A percentile compares a stretch with the other conserved stretches of the same genome.
Evolutionary conservation across 768 basidiomycete species (phyloP).

Genomic region (Suillus cothurnatus): DNA sequence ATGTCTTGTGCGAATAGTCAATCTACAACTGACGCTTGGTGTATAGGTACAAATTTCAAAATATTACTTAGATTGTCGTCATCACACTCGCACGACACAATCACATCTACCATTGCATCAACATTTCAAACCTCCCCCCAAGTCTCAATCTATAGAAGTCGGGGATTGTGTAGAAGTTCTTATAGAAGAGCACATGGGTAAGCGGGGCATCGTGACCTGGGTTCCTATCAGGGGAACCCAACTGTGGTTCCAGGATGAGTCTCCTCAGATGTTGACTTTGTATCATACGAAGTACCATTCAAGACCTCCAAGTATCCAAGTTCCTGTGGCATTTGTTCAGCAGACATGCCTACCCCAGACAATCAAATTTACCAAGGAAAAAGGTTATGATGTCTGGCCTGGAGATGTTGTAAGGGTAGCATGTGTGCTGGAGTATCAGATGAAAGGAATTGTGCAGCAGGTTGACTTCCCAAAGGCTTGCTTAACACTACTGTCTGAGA

Average conservation of each 20-base stretch:
- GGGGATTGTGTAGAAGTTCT: neutral
- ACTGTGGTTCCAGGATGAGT: neutral
- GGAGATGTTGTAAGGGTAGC: neutral
- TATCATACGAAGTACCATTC: too few relatives aligned
- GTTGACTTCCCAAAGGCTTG: neutral
- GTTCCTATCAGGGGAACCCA: neutral
- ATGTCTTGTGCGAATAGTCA: too few relatives aligned
- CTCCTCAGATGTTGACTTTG: neutral
- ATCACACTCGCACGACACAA: too few relatives aligned
- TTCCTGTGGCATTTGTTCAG: neutral
- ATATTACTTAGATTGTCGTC: too few relatives aligned
- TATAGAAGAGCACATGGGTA: neutral
- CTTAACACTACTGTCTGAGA: neutral
- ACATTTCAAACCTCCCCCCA: too few relatives aligned
- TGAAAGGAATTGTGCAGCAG: neutral
- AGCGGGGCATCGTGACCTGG: neutral
- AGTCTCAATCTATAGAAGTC: neutral
- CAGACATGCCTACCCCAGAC: neutral
- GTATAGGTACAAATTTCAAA: too few relatives aligned
- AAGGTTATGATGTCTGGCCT: neutral
- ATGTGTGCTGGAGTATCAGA: neutral
- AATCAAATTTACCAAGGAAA: neutral
- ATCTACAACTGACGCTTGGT: too few relatives aligned
- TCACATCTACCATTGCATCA: too few relatives aligned
- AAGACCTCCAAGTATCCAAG: neutral